Evolutionary conservation across 495 filamentous ascomycete genomes (phyloP), one percentile per base, ranked within the genome.

Genomic region (Eremomyces bilateralis): DNA sequence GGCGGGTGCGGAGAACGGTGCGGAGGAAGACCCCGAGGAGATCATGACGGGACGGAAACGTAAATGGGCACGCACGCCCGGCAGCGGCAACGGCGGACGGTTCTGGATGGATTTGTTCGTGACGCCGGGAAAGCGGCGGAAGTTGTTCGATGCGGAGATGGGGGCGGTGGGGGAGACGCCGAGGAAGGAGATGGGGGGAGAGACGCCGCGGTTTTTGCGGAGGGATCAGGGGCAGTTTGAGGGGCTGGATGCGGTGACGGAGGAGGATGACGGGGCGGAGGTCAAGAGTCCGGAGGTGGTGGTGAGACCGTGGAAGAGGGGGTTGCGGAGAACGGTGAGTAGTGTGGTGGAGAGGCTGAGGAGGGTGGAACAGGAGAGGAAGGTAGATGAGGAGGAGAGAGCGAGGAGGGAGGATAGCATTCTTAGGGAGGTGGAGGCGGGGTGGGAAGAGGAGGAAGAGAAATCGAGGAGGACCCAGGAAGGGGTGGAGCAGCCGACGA

Each of bases 141-240:
- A n/a, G n/a, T n/a, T n/a, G n/a, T 37, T 32, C 1, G 39, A 45
- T 1, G 24, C 8, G 13, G 18, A 32, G 30, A 8, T 11, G 10
- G 40, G 47, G 12, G 44, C 43, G 18, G 44, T 39, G 3, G 44
- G 38, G 33, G 50, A 40, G 28, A 69, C 63, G 2, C 61, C 69
- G 2, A 61, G 45, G 25, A 60, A 61, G 2, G 60, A 59, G 12
- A 67, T 64, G 28, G 54, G 62, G 16, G 61, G 71, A 30, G 51
- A 64, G 0, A 93, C 83, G 0, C 83, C 83, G 0, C 60, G 73
- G 1, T 91, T 90, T 46, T 56, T 93, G 10, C 63, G 79, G 15
- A 61, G 82, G 31, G 50, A 53, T 20, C 59, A 48, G 19, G 60
- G 10, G n/a, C n/a, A n/a, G n/a, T n/a, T n/a, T n/a, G n/a, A n/a